Base-by-base conservation (phyloP, 1,284 basidiomycete species). In the Chondrostereum purpureum region DNA sequence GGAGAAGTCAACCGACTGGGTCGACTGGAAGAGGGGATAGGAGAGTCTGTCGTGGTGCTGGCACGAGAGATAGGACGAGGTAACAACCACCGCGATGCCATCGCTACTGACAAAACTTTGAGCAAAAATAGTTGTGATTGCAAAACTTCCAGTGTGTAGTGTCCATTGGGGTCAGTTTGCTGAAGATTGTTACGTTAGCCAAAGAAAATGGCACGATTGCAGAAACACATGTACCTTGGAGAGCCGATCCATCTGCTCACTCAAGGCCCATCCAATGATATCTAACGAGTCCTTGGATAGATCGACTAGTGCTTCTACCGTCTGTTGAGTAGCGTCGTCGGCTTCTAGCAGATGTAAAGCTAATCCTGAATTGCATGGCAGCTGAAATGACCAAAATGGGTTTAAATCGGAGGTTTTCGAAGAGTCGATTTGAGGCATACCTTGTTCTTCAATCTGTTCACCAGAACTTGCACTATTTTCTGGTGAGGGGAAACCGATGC, bases 111-210 rank as follows among this genome's bases (percentile, higher is more conserved):
- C 14, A 97, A 67, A 34, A 95, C 80, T 64, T 95, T 92, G 53
- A 96, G 73, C 21, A 96, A 66, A 56, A 92, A 92, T 1, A 96
- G 73, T 61, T 95, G 90, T 0, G 92, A 95, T 58, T 95, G 91
- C 5, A 95, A 75, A 42, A 86, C 76, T 51, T 90, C 84, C 18
- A 88, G 70, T 0, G 80, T 72, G 48, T 77, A 69, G 48, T 75
- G 70, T 39, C 74, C 72, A 33, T 67, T 66, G 19, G 60, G 50
- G 54, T 81, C 76, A 45, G 72, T 67, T 68, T 77, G 74, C 72
- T 79, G 39, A 10, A n/a, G 39, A 21, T 17, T 17, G 18, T 21
- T 21, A 21, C 5, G 50, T 53, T 50, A 31, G 23, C 37, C 27
- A 14, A 47, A 11, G 16, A 22, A 14, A 39, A 45, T 31, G 37